Conservation (phyloP, 2,329 filamentous ascomycete genomes). For the Fusarium bactridioides region DNA sequence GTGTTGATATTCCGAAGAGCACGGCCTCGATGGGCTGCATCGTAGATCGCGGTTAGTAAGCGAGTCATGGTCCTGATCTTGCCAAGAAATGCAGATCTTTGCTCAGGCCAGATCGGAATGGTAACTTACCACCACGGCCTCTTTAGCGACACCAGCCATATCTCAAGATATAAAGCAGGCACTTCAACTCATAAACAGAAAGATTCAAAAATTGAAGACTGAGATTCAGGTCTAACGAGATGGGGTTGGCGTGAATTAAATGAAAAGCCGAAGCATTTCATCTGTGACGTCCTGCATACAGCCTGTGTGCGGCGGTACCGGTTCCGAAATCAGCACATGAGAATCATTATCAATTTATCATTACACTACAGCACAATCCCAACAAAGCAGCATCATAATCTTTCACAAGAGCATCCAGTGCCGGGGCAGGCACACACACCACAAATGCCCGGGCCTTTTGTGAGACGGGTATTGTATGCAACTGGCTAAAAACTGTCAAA, state of each 20-base stretch:
- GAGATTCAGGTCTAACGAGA: not conserved
- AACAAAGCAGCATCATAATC: not conserved
- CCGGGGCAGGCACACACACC: not conserved
- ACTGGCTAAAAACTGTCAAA: constrained; percentile 8
- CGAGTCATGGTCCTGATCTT: not conserved
- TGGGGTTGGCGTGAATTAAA: constrained; percentile 24
- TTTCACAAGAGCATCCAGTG: not conserved
- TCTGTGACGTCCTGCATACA: not conserved
- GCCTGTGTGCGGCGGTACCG: not conserved
- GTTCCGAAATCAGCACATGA: not conserved
- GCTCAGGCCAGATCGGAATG: not conserved
- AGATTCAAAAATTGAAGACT: not conserved
- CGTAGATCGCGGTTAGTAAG: constrained; percentile 9
- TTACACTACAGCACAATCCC: not conserved
- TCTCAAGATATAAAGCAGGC: not conserved
- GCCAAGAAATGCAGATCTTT: not conserved
- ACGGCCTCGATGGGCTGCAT: constrained; percentile 42
- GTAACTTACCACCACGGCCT: constrained; percentile 29
- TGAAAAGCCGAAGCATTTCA: not conserved
- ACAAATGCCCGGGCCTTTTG: not conserved
- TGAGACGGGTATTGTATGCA: constrained; percentile 7
- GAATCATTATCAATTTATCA: not conserved
- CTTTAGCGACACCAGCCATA: constrained; percentile 30
- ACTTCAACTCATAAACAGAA: not conserved
- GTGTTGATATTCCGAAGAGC: constrained; percentile 33